Evolutionary conservation across 345 rosid genomes (phyloP).

Genomic region (Theobroma cacao): DNA sequence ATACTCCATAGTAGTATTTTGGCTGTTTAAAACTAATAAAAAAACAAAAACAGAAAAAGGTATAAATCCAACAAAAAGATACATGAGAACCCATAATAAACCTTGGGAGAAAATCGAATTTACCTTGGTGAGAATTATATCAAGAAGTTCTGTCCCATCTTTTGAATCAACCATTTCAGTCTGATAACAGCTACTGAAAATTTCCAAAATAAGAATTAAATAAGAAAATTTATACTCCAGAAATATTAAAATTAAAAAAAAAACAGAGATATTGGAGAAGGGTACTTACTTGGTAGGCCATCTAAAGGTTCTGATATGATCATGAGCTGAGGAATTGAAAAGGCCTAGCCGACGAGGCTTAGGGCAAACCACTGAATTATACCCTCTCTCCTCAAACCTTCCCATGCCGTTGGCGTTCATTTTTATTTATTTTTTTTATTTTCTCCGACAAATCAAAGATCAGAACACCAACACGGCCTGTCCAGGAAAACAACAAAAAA

Average conservation of each 20-base stretch:
- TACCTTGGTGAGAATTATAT: constrained; percentile 58
- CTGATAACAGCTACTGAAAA: constrained; percentile 27
- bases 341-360: constrained; percentile 52
- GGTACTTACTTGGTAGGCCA: constrained; percentile 27
- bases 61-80: background rate
- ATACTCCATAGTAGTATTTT: no score
- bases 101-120: background rate
- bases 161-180: constrained; percentile 47
- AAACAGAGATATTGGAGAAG: background rate
- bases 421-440: constrained; percentile 16
- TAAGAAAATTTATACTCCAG: background rate
- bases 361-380: constrained; percentile 54
- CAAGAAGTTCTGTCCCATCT: constrained; percentile 66
- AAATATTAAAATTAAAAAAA: background rate
- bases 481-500: background rate
- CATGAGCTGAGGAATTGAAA: constrained; percentile 29
- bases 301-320: constrained; percentile 23
- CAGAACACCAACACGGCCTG: constrained; percentile 12
- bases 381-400: constrained; percentile 37
- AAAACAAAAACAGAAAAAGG: background rate
- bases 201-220: background rate
- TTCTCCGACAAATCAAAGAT: background rate
- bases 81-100: background rate
- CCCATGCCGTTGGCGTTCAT: constrained; percentile 36
- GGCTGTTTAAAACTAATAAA: background rate